Base-by-base conservation (phyloP, 805 yeast genomes). In the Candida anglica region DNA sequence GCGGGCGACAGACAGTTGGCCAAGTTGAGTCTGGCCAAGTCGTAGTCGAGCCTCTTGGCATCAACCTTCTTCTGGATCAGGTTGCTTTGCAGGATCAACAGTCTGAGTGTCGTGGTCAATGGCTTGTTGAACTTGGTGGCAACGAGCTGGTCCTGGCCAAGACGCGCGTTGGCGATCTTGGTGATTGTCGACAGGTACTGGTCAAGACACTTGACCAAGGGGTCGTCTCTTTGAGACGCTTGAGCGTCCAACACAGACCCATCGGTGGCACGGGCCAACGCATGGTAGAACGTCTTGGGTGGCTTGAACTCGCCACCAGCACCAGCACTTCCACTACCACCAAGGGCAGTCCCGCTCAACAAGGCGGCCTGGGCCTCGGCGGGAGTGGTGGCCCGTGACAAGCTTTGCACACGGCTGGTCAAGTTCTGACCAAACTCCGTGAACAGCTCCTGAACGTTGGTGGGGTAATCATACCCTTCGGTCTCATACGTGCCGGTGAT, bases 381-480 rank as follows among this genome's bases (percentile, higher is more conserved):
- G 1, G 91, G 86, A 16, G 83, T 71, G 30, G 81, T 72, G 10
- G 88, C 95, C 52, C 72, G 75, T 13, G 88, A 74, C 40, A 85
- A 67, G 40, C 77, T 83, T 38, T 73, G 68, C 30, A 85, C 81
- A 46, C 85, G 75, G 35, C 71, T 67, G 33, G 80, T 68, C 40
- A 86, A 70, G 43, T 72, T 73, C 59, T 79, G 79, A 33, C 87
- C 79, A 39, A 84, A 72, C 42, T 82, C 89, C 32, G 72, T 69
- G 42, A 86, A 75, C n/a, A 88, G 77, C 52, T 86, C 95, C 48
- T 75, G 75, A 44, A 79, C 66, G 48, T 81, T 80, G 36, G 78
- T 75, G 7, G 95, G 95, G 56, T 86, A 86, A 60, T 86, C 95
- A 59, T 86, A 86, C 32, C 83, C 73, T 59, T 85, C 95, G 45